Conservation (phyloP, 225 moss, liverwort and hornwort species). For the Thuidium tamariscinum region DNA sequence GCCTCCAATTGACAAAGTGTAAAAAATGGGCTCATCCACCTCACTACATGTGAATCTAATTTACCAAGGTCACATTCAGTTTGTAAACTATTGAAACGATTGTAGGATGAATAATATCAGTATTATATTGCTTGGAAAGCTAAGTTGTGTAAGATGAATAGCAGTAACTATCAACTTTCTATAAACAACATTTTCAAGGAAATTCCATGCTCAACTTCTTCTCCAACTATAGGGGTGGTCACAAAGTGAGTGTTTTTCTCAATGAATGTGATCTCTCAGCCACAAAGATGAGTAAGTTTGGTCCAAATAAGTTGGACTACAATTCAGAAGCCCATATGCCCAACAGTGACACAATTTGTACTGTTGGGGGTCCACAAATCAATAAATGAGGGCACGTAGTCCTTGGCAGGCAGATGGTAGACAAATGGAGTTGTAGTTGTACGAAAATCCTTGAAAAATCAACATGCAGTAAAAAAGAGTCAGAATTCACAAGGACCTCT, state of each 20-base stretch:
- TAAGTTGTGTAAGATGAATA: rapidly evolving
- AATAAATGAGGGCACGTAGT: not conserved
- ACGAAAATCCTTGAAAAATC: not conserved
- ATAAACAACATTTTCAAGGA: not conserved
- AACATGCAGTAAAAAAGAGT: not conserved
- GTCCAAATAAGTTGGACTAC: not conserved
- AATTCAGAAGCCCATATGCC: not conserved
- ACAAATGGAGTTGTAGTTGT: not conserved
- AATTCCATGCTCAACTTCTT: not conserved
- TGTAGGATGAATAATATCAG: rapidly evolving
- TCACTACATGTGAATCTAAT: not conserved
- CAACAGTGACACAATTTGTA: not conserved
- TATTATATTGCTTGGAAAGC: rapidly evolving
- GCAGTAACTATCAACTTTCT: not conserved
- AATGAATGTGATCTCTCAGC: not conserved
- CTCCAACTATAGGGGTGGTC: not conserved
- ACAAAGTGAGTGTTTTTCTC: not conserved
- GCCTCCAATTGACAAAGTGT: not conserved
- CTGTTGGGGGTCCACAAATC: not conserved
- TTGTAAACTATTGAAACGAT: not conserved
- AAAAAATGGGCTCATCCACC: not conserved
- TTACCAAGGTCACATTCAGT: not conserved
- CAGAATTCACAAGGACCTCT: not conserved
- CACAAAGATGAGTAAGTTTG: not conserved
- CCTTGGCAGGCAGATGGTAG: not conserved